Evolutionary conservation across 495 filamentous ascomycete genomes (phyloP).

Genomic region (Podospora bellae-mahoneyi): DNA sequence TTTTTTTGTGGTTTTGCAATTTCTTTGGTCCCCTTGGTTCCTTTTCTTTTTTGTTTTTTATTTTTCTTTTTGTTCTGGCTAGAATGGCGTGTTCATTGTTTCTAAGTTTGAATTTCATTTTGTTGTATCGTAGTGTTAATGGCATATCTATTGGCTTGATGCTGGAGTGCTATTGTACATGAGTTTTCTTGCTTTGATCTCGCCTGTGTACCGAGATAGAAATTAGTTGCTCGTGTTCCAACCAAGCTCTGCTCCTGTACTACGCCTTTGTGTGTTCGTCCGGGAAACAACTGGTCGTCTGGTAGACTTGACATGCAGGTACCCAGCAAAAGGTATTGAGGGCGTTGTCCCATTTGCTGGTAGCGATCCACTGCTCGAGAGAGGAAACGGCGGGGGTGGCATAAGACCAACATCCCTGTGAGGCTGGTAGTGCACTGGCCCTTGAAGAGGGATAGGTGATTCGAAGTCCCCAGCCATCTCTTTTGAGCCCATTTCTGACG

Average conservation of each 20-base stretch:
- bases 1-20: too few relatives aligned
- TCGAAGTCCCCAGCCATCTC: not conserved
- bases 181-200: too few relatives aligned
- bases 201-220: too few relatives aligned
- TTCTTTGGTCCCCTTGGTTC: too few relatives aligned
- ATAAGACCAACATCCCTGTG: not conserved
- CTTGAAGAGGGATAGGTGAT: not conserved
- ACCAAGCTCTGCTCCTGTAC: not conserved
- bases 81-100: too few relatives aligned
- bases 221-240: not conserved
- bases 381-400: constrained; percentile 19
- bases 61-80: too few relatives aligned
- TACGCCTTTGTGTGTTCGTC: not conserved
- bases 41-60: too few relatives aligned
- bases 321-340: constrained; percentile 7
- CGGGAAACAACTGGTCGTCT: not conserved
- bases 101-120: too few relatives aligned
- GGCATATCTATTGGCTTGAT: too few relatives aligned
- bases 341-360: not conserved
- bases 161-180: too few relatives aligned
- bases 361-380: not conserved
- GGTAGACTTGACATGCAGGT: not conserved
- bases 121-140: too few relatives aligned
- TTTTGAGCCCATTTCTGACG: not conserved
- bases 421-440: not conserved